These are phyloP conservation scores for Mallotus repandus DNA, from an alignment of 441 rosid species.

Conservation along the genomic window DNA sequence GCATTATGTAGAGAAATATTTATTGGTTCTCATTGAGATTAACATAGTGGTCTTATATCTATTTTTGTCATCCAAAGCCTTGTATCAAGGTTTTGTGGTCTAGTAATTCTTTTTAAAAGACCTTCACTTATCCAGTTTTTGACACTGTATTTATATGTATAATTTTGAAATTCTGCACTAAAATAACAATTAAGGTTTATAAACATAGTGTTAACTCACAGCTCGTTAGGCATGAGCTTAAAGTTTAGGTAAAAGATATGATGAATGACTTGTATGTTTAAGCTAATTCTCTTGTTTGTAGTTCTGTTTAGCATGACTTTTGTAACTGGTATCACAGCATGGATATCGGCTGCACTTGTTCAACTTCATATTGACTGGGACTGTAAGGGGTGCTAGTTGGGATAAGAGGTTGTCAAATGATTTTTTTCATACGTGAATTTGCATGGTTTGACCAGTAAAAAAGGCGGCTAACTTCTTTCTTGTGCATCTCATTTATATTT, in stretches of 20 bases:
- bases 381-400: not conserved
- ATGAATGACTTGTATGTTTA: not conserved
- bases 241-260: not conserved
- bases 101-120: not conserved
- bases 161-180: not conserved
- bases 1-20: not conserved
- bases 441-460: not conserved
- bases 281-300: conserved; percentile 1
- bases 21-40: not conserved
- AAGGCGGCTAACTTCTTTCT: too few species aligned
- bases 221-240: not conserved
- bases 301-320: not conserved
- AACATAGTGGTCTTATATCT: too few species aligned
- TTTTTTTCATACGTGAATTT: not conserved
- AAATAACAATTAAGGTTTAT: not conserved
- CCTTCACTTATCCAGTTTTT: too few species aligned
- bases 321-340: not conserved
- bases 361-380: not conserved
- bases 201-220: too few species aligned
- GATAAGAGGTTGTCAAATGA: not conserved
- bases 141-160: not conserved
- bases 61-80: too few species aligned
- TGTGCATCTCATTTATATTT: not conserved
- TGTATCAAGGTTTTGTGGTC: not conserved
- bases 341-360: not conserved